Evolutionary conservation across 108 stramenopile genomes (phyloP).

Genomic region (Fragilaria radians): DNA sequence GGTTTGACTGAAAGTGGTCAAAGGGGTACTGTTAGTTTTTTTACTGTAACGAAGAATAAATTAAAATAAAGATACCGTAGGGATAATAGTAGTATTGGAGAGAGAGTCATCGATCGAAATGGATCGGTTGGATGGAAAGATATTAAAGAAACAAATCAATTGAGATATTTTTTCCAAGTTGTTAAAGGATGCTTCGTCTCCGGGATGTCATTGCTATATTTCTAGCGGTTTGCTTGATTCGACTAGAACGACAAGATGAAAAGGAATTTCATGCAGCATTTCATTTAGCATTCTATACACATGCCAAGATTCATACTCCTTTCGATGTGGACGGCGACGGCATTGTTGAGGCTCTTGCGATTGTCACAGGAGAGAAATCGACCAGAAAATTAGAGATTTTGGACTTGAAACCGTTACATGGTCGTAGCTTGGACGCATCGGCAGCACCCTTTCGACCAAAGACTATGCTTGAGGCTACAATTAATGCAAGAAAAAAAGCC

Average conservation of each 20-base stretch:
- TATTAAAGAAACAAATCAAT: too few species aligned
- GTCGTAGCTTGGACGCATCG: conserved; percentile 8
- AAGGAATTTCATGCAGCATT: conserved; percentile 9
- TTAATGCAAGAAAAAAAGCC: neutral
- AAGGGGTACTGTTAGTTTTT: too few species aligned
- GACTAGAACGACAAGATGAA: conserved; percentile 12
- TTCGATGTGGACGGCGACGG: conserved; percentile 85
- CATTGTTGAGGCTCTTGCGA: conserved; percentile 59
- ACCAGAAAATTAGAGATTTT: conserved; percentile 33
- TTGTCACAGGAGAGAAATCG: conserved; percentile 12
- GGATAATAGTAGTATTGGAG: too few species aligned
- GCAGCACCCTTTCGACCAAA: conserved; percentile 60
- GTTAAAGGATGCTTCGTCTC: conserved; percentile 40
- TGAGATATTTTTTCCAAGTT: too few species aligned
- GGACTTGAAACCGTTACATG: conserved; percentile 61
- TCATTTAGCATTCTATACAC: conserved; percentile 54
- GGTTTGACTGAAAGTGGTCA: too few species aligned
- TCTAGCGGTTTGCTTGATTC: conserved; percentile 19
- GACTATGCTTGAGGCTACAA: conserved; percentile 37
- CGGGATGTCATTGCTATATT: conserved; percentile 41
- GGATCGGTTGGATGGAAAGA: too few species aligned
- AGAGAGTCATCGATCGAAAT: too few species aligned
- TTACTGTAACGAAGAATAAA: too few species aligned
- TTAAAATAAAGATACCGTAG: too few species aligned
- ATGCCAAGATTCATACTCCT: conserved; percentile 32